A percentile compares a stretch with the other conserved stretches of the same genome.
These are phyloP conservation scores for Laetiporus sulphureus DNA, from an alignment of 1,284 basidiomycete species.

Conservation along the genomic window DNA sequence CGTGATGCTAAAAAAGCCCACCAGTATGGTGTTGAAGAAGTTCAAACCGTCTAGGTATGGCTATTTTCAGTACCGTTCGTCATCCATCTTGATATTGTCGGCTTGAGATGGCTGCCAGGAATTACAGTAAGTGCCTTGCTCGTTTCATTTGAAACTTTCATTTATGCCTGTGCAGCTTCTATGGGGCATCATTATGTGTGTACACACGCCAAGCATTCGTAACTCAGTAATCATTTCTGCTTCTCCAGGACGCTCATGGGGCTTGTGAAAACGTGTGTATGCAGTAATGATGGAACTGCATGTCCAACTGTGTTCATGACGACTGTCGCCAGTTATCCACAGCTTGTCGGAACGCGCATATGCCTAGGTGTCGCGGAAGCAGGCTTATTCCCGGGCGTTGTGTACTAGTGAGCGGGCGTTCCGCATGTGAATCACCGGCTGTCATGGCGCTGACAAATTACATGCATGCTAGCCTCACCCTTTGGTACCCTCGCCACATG, in stretches of 20 bases:
- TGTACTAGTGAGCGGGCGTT: constrained; percentile 40
- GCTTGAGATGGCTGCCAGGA: constrained; percentile 24
- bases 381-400: constrained; percentile 63
- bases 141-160: not conserved
- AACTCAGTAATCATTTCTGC: too few species aligned
- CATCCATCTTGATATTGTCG: too few species aligned
- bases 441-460: not conserved
- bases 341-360: constrained; percentile 53
- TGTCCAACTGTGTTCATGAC: not conserved
- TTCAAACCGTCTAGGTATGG: constrained; percentile 23
- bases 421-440: not conserved
- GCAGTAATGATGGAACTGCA: not conserved
- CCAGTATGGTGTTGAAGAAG: constrained; percentile 27
- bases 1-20: not conserved
- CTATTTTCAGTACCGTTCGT: too few species aligned
- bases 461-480: constrained; percentile 18
- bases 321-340: constrained; percentile 39
- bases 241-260: constrained; percentile 63
- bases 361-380: constrained; percentile 63
- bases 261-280: constrained; percentile 56
- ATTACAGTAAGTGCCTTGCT: constrained; percentile 17
- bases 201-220: not conserved
- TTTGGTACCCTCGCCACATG: constrained; percentile 31
- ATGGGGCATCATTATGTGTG: constrained; percentile 22
- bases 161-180: constrained; percentile 12